These are phyloP conservation scores for Scedosporium dehoogii DNA, from an alignment of 2,329 filamentous ascomycete genomes.

Conservation along the genomic window DNA sequence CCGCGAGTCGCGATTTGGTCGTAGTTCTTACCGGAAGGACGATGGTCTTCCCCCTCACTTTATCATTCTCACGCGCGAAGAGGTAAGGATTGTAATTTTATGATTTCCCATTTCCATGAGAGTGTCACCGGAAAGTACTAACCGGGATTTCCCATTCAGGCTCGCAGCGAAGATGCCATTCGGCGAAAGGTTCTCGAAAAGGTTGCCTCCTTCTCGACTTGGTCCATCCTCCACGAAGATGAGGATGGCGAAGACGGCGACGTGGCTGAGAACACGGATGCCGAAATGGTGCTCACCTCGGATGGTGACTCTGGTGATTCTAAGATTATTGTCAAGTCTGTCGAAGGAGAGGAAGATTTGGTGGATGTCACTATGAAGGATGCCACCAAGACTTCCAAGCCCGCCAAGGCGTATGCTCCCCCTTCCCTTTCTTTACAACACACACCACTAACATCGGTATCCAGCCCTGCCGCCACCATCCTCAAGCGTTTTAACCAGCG, in stretches of 20 bases:
- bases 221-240: slow-evolving; percentile 48
- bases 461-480: slow-evolving; percentile 10
- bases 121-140: neutral
- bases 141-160: slow-evolving; percentile 17
- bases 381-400: slow-evolving; percentile 17
- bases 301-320: slow-evolving; percentile 58
- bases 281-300: slow-evolving; percentile 59
- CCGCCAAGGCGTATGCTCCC: slow-evolving; percentile 1
- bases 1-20: slow-evolving; percentile 21
- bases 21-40: slow-evolving; percentile 17
- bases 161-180: slow-evolving; percentile 56
- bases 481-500: slow-evolving; percentile 38
- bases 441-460: slow-evolving; percentile 9
- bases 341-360: slow-evolving; percentile 82
- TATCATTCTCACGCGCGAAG: slow-evolving; percentile 64
- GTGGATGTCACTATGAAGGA: slow-evolving; percentile 85
- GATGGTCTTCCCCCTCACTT: slow-evolving; percentile 49
- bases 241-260: slow-evolving; percentile 27
- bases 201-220: slow-evolving; percentile 66
- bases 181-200: slow-evolving; percentile 71
- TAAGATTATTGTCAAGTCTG: slow-evolving; percentile 65
- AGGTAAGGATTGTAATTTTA: slow-evolving; percentile 34
- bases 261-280: slow-evolving; percentile 47
- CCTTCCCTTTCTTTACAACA: neutral
- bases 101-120: slow-evolving; percentile 22